These are phyloP conservation scores for Emiliania huxleyi DNA, from an alignment of 78 protist genomes.

Conservation along the genomic window DNA sequence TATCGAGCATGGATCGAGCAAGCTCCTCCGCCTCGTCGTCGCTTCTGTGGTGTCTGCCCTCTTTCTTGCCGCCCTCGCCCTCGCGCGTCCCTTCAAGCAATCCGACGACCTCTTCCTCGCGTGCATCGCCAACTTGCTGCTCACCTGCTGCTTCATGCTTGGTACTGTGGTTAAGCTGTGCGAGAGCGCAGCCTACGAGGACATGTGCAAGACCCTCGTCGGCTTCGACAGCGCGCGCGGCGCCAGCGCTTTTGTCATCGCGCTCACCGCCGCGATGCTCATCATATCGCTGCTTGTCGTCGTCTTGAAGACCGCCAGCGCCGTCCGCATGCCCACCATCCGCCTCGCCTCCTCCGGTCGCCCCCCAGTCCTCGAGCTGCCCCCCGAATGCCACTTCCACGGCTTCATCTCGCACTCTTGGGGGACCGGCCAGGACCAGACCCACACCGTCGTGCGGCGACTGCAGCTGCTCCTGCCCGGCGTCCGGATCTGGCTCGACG, in stretches of 20 bases:
- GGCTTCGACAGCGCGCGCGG: background rate
- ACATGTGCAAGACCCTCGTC: background rate
- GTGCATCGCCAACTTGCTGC: background rate
- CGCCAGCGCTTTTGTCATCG: background rate
- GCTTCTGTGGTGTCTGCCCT: background rate
- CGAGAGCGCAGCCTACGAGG: background rate
- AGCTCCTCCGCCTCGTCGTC: background rate
- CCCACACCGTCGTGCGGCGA: background rate
- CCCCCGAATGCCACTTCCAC: background rate
- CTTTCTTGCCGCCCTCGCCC: background rate
- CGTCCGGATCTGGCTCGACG: background rate
- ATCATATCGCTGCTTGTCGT: background rate
- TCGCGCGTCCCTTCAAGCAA: background rate
- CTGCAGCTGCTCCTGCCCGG: constrained; percentile 20
- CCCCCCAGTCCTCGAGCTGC: background rate
- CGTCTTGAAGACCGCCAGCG: background rate
- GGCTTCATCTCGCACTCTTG: background rate
- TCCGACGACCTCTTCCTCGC: background rate
- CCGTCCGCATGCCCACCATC: background rate
- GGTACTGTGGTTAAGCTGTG: background rate
- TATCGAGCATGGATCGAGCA: background rate
- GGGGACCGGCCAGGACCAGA: background rate
- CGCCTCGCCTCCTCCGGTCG: background rate
- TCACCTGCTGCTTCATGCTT: background rate
- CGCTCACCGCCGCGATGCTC: background rate